Evolutionary conservation across 495 filamentous ascomycete genomes (phyloP).

Genomic region (Cercophora sp.): DNA sequence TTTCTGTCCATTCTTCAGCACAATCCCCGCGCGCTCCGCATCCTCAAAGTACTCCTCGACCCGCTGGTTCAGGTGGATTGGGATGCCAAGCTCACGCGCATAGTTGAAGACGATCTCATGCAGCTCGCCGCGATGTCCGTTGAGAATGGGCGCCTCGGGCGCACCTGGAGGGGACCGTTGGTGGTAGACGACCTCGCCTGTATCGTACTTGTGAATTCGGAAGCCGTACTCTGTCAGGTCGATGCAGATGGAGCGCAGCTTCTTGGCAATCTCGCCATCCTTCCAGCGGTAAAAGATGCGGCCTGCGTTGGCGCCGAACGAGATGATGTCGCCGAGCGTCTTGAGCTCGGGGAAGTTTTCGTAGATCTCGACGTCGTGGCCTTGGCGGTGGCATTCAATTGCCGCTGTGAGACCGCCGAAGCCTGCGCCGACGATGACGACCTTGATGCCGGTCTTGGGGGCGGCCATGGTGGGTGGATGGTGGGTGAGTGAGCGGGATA

Average conservation of each 20-base stretch:
- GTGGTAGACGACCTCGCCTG: conserved; percentile 57
- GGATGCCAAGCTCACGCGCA: conserved; percentile 50
- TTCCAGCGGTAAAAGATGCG: conserved; percentile 54
- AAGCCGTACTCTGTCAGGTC: conserved; percentile 51
- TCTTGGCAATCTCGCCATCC: conserved; percentile 40
- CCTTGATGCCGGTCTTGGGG: conserved; percentile 49
- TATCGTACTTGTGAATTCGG: conserved; percentile 58
- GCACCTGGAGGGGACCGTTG: conserved; percentile 43
- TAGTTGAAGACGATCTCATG: conserved; percentile 58
- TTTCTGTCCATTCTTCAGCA: conserved; percentile 50
- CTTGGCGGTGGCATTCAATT: conserved; percentile 60
- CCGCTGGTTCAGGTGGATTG: conserved; percentile 50
- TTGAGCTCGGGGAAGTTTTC: conserved; percentile 57
- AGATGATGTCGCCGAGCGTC: conserved; percentile 60
- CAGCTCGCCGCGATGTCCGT: conserved; percentile 58
- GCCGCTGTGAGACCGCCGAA: conserved; percentile 58
- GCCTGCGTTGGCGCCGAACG: conserved; percentile 58
- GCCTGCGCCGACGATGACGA: conserved; percentile 56
- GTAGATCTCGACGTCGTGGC: conserved; percentile 56
- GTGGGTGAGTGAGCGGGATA: too few species aligned
- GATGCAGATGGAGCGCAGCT: conserved; percentile 49
- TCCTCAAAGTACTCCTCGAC: conserved; percentile 57
- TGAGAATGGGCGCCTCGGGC: conserved; percentile 53
- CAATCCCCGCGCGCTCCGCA: conserved; percentile 47
- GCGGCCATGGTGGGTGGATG: not conserved